These are phyloP conservation scores for Cnidoscolus chayamansa DNA, from an alignment of 441 rosid genomes.

Conservation along the genomic window DNA sequence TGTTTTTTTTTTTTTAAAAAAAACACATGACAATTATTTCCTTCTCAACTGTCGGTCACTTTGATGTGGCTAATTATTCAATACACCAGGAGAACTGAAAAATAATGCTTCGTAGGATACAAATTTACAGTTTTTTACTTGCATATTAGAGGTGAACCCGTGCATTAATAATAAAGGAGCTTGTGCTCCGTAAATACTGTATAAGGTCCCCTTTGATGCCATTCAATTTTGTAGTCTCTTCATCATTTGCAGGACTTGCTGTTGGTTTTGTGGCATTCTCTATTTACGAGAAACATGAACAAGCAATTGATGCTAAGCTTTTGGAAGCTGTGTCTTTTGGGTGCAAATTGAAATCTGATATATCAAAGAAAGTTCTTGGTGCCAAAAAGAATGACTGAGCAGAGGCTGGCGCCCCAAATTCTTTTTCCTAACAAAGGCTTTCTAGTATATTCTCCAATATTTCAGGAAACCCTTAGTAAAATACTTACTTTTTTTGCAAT, in stretches of 20 bases:
- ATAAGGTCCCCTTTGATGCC: too few relatives aligned
- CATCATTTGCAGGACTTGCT: conserved; percentile 56
- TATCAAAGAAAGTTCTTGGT: conserved; percentile 34
- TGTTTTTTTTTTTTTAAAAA: not conserved
- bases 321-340: conserved; percentile 41
- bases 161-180: too few relatives aligned
- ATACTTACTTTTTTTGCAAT: not conserved
- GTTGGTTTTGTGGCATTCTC: conserved; percentile 53
- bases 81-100: too few relatives aligned
- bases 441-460: not conserved
- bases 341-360: conserved; percentile 43
- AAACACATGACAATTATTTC: not conserved
- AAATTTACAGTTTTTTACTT: too few relatives aligned
- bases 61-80: too few relatives aligned
- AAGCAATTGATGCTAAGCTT: conserved; percentile 57
- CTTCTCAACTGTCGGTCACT: not conserved
- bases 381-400: conserved; percentile 48
- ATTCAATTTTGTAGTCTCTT: not conserved
- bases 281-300: conserved; percentile 66
- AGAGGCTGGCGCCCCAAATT: not conserved
- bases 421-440: conserved; percentile 1
- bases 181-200: too few relatives aligned
- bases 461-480: not conserved
- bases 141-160: too few relatives aligned
- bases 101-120: too few relatives aligned